Evolutionary conservation across 257 asterid genomes (phyloP).

Genomic region (Solanum bukasovii): DNA sequence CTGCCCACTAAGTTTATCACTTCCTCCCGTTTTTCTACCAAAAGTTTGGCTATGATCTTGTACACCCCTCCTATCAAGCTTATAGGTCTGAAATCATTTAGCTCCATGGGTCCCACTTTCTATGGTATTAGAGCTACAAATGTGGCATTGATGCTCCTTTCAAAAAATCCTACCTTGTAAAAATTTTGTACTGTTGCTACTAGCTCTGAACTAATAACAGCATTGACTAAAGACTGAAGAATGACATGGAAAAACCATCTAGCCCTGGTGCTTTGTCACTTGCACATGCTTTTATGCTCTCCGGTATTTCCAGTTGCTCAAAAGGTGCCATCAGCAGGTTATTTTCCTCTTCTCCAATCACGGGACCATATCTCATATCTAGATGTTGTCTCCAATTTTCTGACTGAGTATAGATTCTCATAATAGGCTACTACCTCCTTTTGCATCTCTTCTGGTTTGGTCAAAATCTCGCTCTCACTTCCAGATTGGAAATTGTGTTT

Average conservation of each 20-base stretch:
- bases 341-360: background rate
- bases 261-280: background rate
- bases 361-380: background rate
- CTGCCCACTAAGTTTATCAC: background rate
- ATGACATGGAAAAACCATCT: background rate
- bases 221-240: background rate
- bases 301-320: background rate
- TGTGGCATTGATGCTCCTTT: background rate
- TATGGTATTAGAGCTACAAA: background rate
- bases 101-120: background rate
- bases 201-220: background rate
- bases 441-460: background rate
- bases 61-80: background rate
- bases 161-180: background rate
- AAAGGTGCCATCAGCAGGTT: background rate
- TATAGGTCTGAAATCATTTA: background rate
- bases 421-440: background rate
- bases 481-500: background rate
- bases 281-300: background rate
- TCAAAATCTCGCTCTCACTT: background rate
- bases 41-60: background rate
- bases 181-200: background rate
- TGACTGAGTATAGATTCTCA: background rate
- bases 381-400: background rate
- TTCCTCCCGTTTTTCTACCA: background rate